Conservation (phyloP, 108 stramenopile genomes). For the Cyclotella distinguenda region DNA sequence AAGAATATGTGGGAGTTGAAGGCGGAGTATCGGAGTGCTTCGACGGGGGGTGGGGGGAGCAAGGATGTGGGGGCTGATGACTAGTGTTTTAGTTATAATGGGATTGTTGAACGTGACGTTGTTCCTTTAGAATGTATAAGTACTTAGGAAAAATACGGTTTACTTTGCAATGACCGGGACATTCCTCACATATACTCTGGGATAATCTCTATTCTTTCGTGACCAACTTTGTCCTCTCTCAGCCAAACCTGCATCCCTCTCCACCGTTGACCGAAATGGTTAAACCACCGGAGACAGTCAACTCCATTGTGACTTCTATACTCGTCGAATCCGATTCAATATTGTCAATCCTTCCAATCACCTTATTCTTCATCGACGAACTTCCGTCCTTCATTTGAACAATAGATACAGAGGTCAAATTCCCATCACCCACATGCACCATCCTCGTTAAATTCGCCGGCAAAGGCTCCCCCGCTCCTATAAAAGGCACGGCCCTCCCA, state of each 20-base stretch:
- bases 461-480: constrained; percentile 40
- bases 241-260: constrained; percentile 31
- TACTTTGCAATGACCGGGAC: too few relatives aligned
- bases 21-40: constrained; percentile 47
- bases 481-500: constrained; percentile 33
- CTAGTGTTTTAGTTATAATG: too few relatives aligned
- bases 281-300: constrained; percentile 33
- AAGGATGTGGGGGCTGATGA: not conserved
- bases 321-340: constrained; percentile 29
- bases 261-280: constrained; percentile 44
- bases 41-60: constrained; percentile 5
- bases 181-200: too few relatives aligned
- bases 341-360: constrained; percentile 45
- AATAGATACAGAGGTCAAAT: constrained; percentile 24
- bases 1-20: constrained; percentile 72
- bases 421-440: constrained; percentile 16
- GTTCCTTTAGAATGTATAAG: too few relatives aligned
- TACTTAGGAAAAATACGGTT: too few relatives aligned
- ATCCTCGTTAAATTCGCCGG: constrained; percentile 39
- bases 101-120: too few relatives aligned
- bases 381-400: constrained; percentile 38
- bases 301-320: constrained; percentile 47
- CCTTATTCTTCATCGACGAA: constrained; percentile 24
- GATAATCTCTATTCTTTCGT: too few relatives aligned
- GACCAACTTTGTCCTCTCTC: too few relatives aligned